Evolutionary conservation across 441 rosid species (phyloP).

Genomic region (Gossypium trilobum): DNA sequence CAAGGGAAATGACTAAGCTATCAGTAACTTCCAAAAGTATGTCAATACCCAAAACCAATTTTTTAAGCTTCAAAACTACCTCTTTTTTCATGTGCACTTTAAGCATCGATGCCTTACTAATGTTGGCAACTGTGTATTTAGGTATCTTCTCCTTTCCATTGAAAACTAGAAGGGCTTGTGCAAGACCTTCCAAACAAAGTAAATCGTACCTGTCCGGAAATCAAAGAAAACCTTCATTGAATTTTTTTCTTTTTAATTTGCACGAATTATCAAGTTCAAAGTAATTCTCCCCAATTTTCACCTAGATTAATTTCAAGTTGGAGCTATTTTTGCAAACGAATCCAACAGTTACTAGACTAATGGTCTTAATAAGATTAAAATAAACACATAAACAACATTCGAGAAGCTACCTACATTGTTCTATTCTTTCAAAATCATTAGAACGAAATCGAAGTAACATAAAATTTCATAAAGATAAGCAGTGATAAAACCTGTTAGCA

Average conservation of each 20-base stretch:
- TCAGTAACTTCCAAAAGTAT: background rate
- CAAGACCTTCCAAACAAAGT: constrained; percentile 94
- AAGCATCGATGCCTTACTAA: constrained; percentile 44
- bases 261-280: background rate
- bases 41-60: constrained; percentile 2
- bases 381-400: background rate
- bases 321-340: background rate
- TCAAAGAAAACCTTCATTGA: constrained; percentile 1
- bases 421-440: background rate
- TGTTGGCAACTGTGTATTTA: constrained; percentile 33
- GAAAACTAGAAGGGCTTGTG: constrained; percentile 76
- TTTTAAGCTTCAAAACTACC: constrained; percentile 31
- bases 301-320: background rate
- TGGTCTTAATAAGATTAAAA: background rate
- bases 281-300: constrained; percentile 3
- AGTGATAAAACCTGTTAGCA: constrained; percentile 12
- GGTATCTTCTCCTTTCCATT: constrained; percentile 57
- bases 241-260: background rate
- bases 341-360: background rate
- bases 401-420: background rate
- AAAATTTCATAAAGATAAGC: background rate
- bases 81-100: constrained; percentile 65
- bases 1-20: background rate
- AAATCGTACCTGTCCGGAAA: constrained; percentile 60
- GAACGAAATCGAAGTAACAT: background rate